Conservation (phyloP, 129 eudicot species). For the Tagetes patula region DNA sequence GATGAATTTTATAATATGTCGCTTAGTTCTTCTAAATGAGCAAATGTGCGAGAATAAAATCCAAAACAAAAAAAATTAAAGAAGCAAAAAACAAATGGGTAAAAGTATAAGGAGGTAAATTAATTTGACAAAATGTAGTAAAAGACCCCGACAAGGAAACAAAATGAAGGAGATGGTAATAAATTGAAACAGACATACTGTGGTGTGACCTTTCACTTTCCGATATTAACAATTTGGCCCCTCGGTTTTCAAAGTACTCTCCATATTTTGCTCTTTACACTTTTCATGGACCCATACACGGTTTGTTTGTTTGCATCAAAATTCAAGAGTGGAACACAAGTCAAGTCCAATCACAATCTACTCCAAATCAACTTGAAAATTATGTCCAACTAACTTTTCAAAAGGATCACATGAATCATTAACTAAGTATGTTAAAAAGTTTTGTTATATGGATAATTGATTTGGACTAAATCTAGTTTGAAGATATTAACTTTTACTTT, state of each 20-base stretch:
- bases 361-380: not conserved
- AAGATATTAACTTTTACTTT: too few relatives aligned
- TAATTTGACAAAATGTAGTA: constrained; percentile 38
- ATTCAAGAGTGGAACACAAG: not conserved
- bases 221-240: constrained; percentile 34
- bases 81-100: constrained; percentile 12
- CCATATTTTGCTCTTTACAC: constrained; percentile 24
- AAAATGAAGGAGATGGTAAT: constrained; percentile 24
- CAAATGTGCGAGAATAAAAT: too few relatives aligned
- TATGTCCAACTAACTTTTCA: not conserved
- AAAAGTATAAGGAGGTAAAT: constrained; percentile 30
- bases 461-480: not conserved
- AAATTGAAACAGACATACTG: constrained; percentile 29
- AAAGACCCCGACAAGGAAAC: constrained; percentile 39
- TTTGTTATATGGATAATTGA: not conserved
- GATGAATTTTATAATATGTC: too few relatives aligned
- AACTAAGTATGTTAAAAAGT: not conserved
- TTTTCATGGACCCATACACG: constrained; percentile 20
- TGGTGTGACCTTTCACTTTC: constrained; percentile 38
- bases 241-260: constrained; percentile 29
- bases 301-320: constrained; percentile 16
- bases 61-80: not conserved
- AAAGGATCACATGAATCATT: not conserved
- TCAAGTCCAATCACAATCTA: constrained; percentile 6
- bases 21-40: too few relatives aligned